Percentiles rank a stretch among this genome's conserved stretches.
Conservation (phyloP, 2,329 filamentous ascomycete genomes). For the Ophiostoma pallidulum region DNA sequence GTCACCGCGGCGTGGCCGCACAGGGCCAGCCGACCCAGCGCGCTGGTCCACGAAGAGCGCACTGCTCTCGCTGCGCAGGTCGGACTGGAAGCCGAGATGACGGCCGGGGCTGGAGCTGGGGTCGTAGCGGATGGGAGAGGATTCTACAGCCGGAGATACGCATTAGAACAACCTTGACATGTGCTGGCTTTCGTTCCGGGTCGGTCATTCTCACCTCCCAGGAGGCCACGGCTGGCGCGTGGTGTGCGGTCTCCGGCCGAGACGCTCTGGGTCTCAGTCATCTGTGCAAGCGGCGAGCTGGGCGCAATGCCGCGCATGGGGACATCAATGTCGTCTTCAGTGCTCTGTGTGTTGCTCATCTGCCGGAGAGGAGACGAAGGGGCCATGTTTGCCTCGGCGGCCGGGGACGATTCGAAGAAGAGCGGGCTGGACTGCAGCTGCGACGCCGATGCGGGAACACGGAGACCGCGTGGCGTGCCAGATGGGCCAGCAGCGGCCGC, state of each 20-base stretch:
- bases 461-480: constrained; percentile 36
- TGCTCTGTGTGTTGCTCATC: constrained; percentile 49
- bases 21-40: constrained; percentile 44
- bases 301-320: constrained; percentile 28
- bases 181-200: no score
- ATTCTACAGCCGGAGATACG: constrained; percentile 48
- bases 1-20: constrained; percentile 60
- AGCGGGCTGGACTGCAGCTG: constrained; percentile 69
- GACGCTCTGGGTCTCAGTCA: constrained; percentile 46
- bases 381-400: constrained; percentile 4
- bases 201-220: constrained; percentile 60
- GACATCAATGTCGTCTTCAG: constrained; percentile 20
- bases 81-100: constrained; percentile 46
- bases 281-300: constrained; percentile 52
- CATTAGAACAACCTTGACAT: no score
- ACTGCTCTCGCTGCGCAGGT: constrained; percentile 74
- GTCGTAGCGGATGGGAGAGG: constrained; percentile 84
- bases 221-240: constrained; percentile 49
- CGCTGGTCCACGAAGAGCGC: constrained; percentile 70
- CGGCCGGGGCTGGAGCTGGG: constrained; percentile 81
- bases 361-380: constrained; percentile 46
- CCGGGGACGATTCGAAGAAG: constrained; percentile 52
- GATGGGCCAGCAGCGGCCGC: constrained; percentile 3
- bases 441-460: constrained; percentile 29
- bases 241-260: constrained; percentile 58